Conservation (phyloP, 2,329 filamentous ascomycete species). For the Sporothrix curviconia region DNA sequence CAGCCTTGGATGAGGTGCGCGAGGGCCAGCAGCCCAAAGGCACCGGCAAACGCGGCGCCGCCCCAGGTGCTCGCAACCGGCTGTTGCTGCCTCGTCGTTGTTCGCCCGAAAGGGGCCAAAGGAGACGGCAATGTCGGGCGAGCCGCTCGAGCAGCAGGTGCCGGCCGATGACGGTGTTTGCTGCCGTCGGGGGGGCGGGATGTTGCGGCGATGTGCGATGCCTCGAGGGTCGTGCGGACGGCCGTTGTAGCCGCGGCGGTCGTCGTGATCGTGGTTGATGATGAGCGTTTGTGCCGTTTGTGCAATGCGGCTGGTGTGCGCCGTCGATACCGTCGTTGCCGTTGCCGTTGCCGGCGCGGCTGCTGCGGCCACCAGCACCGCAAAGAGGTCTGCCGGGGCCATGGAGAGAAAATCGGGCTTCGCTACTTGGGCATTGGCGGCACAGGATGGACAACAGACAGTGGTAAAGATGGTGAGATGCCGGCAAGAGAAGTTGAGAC, state of each 20-base stretch:
- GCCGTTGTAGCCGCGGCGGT: not conserved
- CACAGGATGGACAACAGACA: too few species aligned
- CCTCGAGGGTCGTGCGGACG: not conserved
- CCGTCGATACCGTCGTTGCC: too few species aligned
- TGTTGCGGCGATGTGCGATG: not conserved
- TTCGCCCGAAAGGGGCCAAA: not conserved
- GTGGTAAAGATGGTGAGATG: too few species aligned
- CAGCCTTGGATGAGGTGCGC: not conserved
- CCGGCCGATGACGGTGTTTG: not conserved
- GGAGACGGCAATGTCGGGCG: not conserved
- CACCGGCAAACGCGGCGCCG: not conserved
- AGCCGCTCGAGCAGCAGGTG: not conserved
- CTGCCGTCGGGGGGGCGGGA: not conserved
- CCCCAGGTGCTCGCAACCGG: not conserved
- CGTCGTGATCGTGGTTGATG: not conserved
- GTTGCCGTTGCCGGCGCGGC: not conserved
- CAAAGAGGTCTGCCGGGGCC: not conserved
- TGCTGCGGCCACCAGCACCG: not conserved
- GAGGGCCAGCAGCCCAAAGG: not conserved
- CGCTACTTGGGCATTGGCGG: too few species aligned
- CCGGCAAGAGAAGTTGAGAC: too few species aligned
- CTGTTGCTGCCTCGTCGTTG: not conserved
- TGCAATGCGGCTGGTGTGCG: too few species aligned
- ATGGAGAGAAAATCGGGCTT: not conserved
- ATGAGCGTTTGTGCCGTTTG: too few species aligned